Conservation (phyloP, 2,329 filamentous ascomycete genomes). For the Arthrobotrys musiformis region DNA sequence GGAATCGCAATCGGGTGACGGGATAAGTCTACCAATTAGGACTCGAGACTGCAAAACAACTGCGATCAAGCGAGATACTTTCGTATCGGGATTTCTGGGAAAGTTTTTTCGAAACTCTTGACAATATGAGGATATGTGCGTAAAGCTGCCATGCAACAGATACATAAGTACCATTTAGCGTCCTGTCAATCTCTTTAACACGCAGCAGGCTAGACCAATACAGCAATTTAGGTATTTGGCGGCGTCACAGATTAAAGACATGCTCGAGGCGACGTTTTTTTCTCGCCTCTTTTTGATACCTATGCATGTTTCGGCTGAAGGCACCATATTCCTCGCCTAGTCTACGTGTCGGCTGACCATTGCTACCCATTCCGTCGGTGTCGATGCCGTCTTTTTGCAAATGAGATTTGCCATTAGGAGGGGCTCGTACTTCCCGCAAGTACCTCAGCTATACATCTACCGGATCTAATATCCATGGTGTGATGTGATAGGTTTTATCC, state of each 20-base stretch:
- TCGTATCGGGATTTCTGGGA: conserved; percentile 22
- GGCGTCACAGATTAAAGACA: conserved; percentile 24
- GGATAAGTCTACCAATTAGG: not conserved
- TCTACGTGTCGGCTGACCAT: conserved; percentile 55
- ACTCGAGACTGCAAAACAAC: not conserved
- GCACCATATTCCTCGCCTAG: conserved; percentile 54
- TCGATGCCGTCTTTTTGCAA: conserved; percentile 45
- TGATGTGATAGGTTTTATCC: conserved; percentile 40
- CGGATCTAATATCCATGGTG: conserved; percentile 51
- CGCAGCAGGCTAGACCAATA: conserved; percentile 17
- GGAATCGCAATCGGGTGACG: conserved; percentile 33
- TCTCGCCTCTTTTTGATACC: conserved; percentile 15
- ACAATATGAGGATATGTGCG: not conserved
- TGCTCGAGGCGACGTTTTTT: conserved; percentile 33
- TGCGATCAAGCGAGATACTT: conserved; percentile 18
- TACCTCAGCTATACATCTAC: conserved; percentile 44
- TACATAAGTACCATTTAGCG: conserved; percentile 16
- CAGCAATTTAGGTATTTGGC: conserved; percentile 13
- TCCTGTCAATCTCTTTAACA: conserved; percentile 32
- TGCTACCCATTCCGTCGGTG: conserved; percentile 54
- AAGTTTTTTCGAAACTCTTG: not conserved
- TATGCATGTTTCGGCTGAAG: conserved; percentile 56
- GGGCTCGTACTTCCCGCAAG: conserved; percentile 5
- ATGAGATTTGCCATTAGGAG: conserved; percentile 35
- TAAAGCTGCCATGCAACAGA: conserved; percentile 9